phyloP scores from a whole-genome alignment of 306 rosid genomes.

The Quercus ilex region DNA sequence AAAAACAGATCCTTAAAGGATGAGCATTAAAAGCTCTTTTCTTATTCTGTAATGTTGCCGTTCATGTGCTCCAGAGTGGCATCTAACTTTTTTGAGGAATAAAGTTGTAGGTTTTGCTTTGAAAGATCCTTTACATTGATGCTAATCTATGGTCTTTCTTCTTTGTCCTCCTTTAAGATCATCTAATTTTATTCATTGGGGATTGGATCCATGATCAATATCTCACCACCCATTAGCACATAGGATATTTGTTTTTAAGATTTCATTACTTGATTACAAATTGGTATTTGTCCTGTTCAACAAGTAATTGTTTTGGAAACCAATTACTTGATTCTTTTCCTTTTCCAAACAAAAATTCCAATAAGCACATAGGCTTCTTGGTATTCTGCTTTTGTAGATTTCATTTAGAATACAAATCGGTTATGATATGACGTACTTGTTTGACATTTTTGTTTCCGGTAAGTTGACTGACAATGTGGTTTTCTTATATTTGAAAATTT shows the following conservation, averaged over 20 bases:
- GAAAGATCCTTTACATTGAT: no score
- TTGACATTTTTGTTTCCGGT: no score
- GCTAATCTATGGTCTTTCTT: no score
- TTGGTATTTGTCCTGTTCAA: not conserved
- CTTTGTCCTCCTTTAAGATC: no score
- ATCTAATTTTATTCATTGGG: no score
- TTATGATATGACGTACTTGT: no score
- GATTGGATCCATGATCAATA: no score
- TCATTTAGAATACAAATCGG: not conserved
- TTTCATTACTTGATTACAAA: no score
- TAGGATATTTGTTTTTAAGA: no score
- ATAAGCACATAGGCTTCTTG: no score
- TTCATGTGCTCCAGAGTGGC: not conserved
- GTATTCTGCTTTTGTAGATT: not conserved
- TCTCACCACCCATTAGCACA: no score
- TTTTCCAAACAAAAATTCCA: not conserved
- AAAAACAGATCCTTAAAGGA: not conserved
- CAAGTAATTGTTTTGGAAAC: not conserved
- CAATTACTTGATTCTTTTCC: not conserved
- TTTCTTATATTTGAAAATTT: not conserved
- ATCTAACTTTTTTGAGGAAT: not conserved
- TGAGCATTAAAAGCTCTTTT: not conserved
- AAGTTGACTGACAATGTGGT: not conserved
- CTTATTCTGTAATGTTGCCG: not conserved
- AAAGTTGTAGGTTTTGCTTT: not conserved